Percentiles rank a stretch among this genome's conserved stretches.
Evolutionary conservation across 768 basidiomycete species (phyloP).

Genomic region (Candolleomyces aberdarensis): DNA sequence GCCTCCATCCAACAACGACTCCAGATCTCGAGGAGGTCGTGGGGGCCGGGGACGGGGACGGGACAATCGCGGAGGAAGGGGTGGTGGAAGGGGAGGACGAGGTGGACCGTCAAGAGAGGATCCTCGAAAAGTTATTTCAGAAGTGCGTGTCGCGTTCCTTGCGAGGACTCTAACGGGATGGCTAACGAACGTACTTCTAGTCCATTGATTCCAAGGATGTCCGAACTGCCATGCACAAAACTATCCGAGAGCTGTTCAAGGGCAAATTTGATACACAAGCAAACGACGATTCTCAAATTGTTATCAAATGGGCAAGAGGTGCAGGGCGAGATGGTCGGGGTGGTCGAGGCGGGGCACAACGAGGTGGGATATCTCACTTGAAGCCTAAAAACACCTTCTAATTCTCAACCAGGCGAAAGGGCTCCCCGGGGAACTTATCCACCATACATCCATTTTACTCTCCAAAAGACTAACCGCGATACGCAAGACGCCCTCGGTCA

Average conservation of each 20-base stretch:
- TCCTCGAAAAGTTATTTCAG: conserved; percentile 71
- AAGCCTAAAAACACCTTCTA: not conserved
- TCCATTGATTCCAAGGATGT: conserved; percentile 79
- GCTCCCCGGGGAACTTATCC: conserved; percentile 64
- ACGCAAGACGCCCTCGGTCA: conserved; percentile 90
- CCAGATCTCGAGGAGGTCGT: conserved; percentile 15
- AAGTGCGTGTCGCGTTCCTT: conserved; percentile 52
- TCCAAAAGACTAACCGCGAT: conserved; percentile 97
- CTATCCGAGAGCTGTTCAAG: conserved; percentile 73
- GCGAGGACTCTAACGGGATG: conserved; percentile 9
- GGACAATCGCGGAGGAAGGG: conserved; percentile 43
- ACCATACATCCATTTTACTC: conserved; percentile 92
- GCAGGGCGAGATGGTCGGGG: conserved; percentile 43
- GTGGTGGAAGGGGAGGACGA: conserved; percentile 45
- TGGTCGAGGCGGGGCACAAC: conserved; percentile 40
- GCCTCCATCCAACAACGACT: not conserved
- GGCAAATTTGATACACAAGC: conserved; percentile 87
- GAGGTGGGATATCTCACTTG: conserved; percentile 22
- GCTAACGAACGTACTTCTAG: conserved; percentile 36
- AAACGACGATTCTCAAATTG: conserved; percentile 76
- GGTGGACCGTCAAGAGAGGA: conserved; percentile 43
- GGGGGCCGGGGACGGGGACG: conserved; percentile 35
- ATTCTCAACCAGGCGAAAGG: conserved; percentile 29
- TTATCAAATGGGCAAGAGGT: conserved; percentile 71
- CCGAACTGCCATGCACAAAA: conserved; percentile 79